Evolutionary conservation across 257 asterid genomes (phyloP).

Genomic region (Handroanthus guayacan): DNA sequence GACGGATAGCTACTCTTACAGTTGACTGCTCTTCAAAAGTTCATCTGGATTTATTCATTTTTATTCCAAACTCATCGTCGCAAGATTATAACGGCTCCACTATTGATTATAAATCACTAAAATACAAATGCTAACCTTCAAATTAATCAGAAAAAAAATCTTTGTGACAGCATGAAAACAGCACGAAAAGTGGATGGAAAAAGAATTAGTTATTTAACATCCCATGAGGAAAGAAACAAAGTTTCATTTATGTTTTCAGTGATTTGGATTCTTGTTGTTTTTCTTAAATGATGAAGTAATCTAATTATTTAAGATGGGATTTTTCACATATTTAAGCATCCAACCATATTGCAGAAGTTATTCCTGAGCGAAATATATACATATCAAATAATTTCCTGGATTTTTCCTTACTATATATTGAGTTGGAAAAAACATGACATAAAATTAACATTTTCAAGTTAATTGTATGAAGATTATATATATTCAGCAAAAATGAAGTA

Average conservation of each 20-base stretch:
- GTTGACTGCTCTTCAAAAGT: conserved; percentile 41
- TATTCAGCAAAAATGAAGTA: not conserved
- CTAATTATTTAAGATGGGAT: no score
- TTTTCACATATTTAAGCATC: not conserved
- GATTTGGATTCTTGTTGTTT: conserved; percentile 8
- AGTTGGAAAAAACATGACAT: not conserved
- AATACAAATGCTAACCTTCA: conserved; percentile 37
- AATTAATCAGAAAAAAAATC: conserved; percentile 31
- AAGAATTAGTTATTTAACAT: conserved; percentile 44
- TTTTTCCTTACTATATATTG: not conserved
- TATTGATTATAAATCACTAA: conserved; percentile 28
- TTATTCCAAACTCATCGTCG: conserved; percentile 35
- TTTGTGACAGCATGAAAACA: conserved; percentile 24
- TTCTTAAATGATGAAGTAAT: conserved; percentile 11
- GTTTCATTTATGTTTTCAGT: conserved; percentile 11
- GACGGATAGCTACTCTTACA: conserved; percentile 51
- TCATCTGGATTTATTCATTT: conserved; percentile 16
- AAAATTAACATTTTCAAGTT: not conserved
- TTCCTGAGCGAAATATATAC: not conserved
- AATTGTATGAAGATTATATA: not conserved
- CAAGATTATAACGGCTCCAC: conserved; percentile 53
- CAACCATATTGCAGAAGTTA: conserved; percentile 4
- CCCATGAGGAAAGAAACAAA: conserved; percentile 10
- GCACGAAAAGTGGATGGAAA: conserved; percentile 46
- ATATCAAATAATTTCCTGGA: not conserved